phyloP scores from a whole-genome alignment of 2,329 filamentous ascomycete genomes.

The Botrytis deweyae region DNA sequence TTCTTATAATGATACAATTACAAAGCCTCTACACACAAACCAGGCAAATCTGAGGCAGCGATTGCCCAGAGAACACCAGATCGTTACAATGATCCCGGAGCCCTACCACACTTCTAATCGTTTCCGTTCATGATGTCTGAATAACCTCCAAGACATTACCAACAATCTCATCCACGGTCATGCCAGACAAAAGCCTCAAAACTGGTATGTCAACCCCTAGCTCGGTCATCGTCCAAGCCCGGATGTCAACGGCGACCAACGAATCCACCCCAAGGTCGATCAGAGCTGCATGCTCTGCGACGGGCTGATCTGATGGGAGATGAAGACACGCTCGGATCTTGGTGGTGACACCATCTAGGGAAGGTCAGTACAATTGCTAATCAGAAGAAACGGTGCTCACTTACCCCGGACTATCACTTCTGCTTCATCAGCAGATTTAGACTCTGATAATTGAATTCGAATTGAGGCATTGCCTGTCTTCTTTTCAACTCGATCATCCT shows the following conservation, averaged over 20 bases:
- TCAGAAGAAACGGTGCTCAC: neutral
- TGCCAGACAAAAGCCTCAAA: neutral
- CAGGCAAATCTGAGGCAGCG: neutral
- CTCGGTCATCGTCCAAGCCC: neutral
- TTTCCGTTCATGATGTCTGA: neutral
- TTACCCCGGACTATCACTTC: neutral
- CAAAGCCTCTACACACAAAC: neutral
- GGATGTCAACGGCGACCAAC: neutral
- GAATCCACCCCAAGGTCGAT: neutral
- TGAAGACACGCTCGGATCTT: constrained; percentile 22
- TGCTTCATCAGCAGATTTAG: neutral
- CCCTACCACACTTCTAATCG: neutral
- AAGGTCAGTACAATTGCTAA: neutral
- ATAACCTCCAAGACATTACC: neutral
- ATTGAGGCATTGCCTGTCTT: neutral
- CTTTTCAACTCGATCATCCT: neutral
- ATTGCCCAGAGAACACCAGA: neutral
- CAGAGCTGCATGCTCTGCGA: neutral
- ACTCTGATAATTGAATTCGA: neutral
- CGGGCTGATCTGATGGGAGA: neutral
- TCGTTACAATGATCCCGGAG: neutral
- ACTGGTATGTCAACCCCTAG: neutral
- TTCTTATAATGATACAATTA: neutral
- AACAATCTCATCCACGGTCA: neutral
- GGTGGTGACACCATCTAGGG: neutral